phyloP scores from a whole-genome alignment of 805 yeast genomes.

The Komagataella populi region DNA sequence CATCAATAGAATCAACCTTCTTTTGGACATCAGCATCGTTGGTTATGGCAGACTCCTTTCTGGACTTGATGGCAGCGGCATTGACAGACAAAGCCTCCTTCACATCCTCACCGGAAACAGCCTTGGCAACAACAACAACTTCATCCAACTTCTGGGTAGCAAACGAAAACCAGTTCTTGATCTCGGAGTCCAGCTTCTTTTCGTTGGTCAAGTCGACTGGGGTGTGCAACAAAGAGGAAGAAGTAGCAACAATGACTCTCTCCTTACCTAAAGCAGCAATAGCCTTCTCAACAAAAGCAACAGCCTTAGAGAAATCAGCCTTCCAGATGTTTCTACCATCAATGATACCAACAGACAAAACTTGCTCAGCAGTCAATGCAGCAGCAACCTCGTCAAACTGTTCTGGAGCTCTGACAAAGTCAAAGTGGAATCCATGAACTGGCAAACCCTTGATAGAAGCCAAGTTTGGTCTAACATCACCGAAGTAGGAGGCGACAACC shows the following conservation, averaged over 20 bases:
- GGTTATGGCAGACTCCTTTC: conserved; percentile 79
- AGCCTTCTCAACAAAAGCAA: conserved; percentile 71
- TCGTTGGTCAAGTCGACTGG: conserved; percentile 94
- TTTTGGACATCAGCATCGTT: conserved; percentile 83
- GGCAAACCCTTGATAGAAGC: conserved; percentile 80
- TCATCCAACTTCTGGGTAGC: conserved; percentile 93
- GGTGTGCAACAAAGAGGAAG: conserved; percentile 95
- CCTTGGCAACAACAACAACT: conserved; percentile 84
- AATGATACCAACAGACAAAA: conserved; percentile 90
- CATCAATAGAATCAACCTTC: conserved; percentile 70
- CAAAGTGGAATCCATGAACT: conserved; percentile 92
- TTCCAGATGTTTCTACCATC: conserved; percentile 99
- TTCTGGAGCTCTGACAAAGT: conserved; percentile 91
- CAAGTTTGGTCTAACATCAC: conserved; percentile 96
- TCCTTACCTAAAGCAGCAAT: conserved; percentile 74
- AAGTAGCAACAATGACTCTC: conserved; percentile 82
- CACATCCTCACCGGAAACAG: conserved; percentile 74
- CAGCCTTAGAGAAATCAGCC: conserved; percentile 83
- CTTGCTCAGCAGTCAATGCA: conserved; percentile 56
- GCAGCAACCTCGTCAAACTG: conserved; percentile 77
- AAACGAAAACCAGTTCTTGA: conserved; percentile 97
- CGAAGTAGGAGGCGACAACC: conserved; percentile 85
- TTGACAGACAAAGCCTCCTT: conserved; percentile 69
- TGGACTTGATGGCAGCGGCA: conserved; percentile 73
- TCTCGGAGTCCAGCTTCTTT: conserved; percentile 77